Base-by-base conservation (phyloP, 83 land plant genomes). In the Isoetes engelmannii region DNA sequence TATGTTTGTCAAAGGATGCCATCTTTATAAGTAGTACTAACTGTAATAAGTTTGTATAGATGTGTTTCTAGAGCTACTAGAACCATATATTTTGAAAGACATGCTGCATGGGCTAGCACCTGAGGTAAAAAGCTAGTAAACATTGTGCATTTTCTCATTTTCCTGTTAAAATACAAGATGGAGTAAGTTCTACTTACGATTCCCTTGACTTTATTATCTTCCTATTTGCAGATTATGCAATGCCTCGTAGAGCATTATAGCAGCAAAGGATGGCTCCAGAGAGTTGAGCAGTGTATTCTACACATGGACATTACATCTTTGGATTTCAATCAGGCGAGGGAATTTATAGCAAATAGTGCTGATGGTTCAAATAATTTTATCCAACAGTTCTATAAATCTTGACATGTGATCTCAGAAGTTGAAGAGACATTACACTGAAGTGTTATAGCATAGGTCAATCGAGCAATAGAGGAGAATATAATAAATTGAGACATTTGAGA, bases 261-360 rank as follows among this genome's bases (percentile, higher is more conserved):
- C 76, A 53, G 69, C 57, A 82, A 77, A 67, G 99, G 99, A 57
- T 94, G 97, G 99, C 68, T 90, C 73, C 89, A 88, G 58, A 77
- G 99, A 73, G 92, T 94, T 68, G 99, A 94, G 59, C 99, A 88
- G 65, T 94, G 99, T 76, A 89, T 94, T 61, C 86, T 94, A 20
- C 99, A 94, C 71, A 94, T 94, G 99, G 93, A 94, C 71, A 94
- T 94, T 74, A 84, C 87, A 61, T 90, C 99, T 41, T 67, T 94
- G 85, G 99, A 94, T 65, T 94, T 94, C 79, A 94, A 94, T 83
- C 99, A 94, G 87, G 99, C 85, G 44, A 17, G 17, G 37, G 37
- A 28, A 28, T 28, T 28, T 28, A 28, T 28, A 28, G 37, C 37
- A 28, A 28, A 28, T 28, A 28, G 37, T 0, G 37, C 37, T 28